Conservation (phyloP, 345 rosid species). For the Salix dunnii region DNA sequence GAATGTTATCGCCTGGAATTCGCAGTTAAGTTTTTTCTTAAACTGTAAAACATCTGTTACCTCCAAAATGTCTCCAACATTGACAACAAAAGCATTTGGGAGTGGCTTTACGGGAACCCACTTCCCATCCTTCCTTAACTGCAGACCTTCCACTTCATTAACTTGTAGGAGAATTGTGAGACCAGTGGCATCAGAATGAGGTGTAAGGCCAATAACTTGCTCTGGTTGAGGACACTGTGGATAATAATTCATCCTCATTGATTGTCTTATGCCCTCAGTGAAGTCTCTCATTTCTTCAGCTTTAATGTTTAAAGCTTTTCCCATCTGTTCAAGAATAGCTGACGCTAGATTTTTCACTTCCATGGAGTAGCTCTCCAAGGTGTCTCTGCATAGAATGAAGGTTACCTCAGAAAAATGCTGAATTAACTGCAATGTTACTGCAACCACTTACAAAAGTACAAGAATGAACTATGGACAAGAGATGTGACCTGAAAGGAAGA, state of each 20-base stretch:
- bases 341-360: conserved; percentile 16
- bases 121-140: conserved; percentile 30
- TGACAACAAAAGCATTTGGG: conserved; percentile 33
- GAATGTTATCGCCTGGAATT: not conserved
- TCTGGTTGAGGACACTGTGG: conserved; percentile 35
- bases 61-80: conserved; percentile 37
- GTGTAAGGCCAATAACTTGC: conserved; percentile 28
- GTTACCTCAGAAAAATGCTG: not conserved
- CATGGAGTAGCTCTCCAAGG: conserved; percentile 18
- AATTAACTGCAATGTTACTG: not conserved
- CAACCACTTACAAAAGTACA: not conserved
- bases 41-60: not conserved
- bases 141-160: conserved; percentile 32
- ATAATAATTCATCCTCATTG: conserved; percentile 33
- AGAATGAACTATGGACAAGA: no score
- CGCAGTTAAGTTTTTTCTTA: not conserved
- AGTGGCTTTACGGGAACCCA: conserved; percentile 36
- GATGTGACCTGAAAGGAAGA: conserved; percentile 20
- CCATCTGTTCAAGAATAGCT: conserved; percentile 3
- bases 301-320: conserved; percentile 11
- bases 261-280: conserved; percentile 15
- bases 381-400: conserved; percentile 8
- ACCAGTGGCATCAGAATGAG: conserved; percentile 30
- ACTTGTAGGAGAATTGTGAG: conserved; percentile 33
- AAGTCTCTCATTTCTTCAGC: conserved; percentile 21